Percentiles rank a stretch among this genome's conserved stretches.
Evolutionary conservation across 768 basidiomycete genomes (phyloP).

Genomic region (Tricholomella constricta): DNA sequence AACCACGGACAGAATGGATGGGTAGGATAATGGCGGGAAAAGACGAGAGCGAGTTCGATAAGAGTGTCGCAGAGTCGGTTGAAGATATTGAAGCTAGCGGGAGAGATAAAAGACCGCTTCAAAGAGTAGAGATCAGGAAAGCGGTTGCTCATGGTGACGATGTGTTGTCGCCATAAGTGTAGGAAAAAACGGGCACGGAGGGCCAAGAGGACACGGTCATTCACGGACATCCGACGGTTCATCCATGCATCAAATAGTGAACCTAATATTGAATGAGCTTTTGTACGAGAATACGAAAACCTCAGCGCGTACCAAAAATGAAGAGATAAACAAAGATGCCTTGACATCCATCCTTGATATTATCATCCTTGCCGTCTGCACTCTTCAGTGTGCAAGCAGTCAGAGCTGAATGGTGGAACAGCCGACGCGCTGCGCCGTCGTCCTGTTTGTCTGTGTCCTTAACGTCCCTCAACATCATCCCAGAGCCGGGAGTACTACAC

Average conservation of each 20-base stretch:
- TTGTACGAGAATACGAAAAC: not conserved
- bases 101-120: constrained; percentile 22
- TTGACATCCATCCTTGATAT: constrained; percentile 14
- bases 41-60: constrained; percentile 19
- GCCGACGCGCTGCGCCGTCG: constrained; percentile 27
- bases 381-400: constrained; percentile 8
- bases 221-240: constrained; percentile 15
- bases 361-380: not conserved
- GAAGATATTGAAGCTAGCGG: constrained; percentile 28
- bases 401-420: constrained; percentile 24
- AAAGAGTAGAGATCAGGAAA: constrained; percentile 25
- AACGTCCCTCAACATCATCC: constrained; percentile 21
- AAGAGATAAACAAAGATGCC: constrained; percentile 28
- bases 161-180: constrained; percentile 20
- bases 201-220: constrained; percentile 19
- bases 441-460: constrained; percentile 31
- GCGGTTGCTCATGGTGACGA: constrained; percentile 8
- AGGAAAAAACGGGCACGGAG: constrained; percentile 23
- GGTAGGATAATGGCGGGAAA: constrained; percentile 17
- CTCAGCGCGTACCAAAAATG: constrained; percentile 18
- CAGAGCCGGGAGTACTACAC: constrained; percentile 11
- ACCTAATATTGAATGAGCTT: constrained; percentile 5
- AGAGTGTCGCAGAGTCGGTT: constrained; percentile 28
- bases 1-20: constrained; percentile 26
- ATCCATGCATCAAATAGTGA: constrained; percentile 28